Conservation (phyloP, 2,329 filamentous ascomycete species). For the Xylariaceae sp. region DNA sequence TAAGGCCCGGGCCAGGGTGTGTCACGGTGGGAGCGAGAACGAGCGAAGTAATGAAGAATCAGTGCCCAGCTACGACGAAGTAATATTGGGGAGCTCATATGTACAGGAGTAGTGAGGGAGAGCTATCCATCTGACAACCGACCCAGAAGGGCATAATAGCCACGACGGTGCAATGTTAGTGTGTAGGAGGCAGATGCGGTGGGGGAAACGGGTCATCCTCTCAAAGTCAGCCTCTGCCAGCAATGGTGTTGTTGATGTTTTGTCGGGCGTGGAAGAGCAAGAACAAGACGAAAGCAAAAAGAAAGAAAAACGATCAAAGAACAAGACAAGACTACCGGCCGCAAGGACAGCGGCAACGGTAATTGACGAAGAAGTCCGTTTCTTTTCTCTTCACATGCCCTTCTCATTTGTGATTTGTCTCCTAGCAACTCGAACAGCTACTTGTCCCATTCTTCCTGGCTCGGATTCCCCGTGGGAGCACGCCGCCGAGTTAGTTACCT, state of each 20-base stretch:
- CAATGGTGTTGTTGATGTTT: conserved; percentile 2
- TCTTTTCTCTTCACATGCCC: background rate
- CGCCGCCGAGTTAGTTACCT: background rate
- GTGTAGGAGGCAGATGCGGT: background rate
- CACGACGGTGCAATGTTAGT: background rate
- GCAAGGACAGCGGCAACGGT: background rate
- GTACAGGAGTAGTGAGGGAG: conserved; percentile 3
- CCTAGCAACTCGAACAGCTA: background rate
- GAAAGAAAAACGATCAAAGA: background rate
- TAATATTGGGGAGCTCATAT: conserved; percentile 19
- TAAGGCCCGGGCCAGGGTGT: conserved; percentile 33
- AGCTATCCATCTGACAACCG: background rate
- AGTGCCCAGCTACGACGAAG: conserved; percentile 14
- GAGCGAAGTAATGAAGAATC: conserved; percentile 25
- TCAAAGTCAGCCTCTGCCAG: background rate
- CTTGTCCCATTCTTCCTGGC: background rate
- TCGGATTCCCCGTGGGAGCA: background rate
- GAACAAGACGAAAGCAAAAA: background rate
- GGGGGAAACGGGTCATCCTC: background rate
- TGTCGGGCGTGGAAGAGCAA: background rate
- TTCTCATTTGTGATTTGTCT: background rate
- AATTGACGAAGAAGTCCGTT: background rate
- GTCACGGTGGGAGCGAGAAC: conserved; percentile 1
- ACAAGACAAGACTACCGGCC: background rate
- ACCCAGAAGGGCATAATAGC: background rate